phyloP scores from a whole-genome alignment of 2,329 filamentous ascomycete species.

The Colletotrichum coccodes region DNA sequence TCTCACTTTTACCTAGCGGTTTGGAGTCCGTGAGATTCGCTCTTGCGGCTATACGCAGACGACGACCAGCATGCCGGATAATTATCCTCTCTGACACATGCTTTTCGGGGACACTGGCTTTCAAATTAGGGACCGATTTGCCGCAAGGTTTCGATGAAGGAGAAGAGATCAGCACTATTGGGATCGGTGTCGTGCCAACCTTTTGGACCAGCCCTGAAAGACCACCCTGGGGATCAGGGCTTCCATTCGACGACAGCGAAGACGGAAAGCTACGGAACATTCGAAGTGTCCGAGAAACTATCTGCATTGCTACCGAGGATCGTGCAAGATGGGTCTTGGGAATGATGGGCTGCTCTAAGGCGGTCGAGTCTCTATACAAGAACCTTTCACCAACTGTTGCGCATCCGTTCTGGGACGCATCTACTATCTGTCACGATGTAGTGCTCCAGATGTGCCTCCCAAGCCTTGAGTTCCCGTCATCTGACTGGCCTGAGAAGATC shows the following conservation, averaged over 20 bases:
- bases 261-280: not conserved
- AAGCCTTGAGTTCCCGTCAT: constrained; percentile 49
- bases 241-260: not conserved
- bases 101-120: constrained; percentile 6
- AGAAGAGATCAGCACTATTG: not conserved
- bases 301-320: not conserved
- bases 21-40: constrained; percentile 13
- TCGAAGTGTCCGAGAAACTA: not conserved
- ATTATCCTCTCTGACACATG: constrained; percentile 17
- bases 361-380: not conserved
- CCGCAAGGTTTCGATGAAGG: not conserved
- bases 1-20: constrained; percentile 9
- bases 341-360: constrained; percentile 1
- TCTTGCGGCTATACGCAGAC: constrained; percentile 1
- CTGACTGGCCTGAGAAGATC: constrained; percentile 48
- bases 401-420: constrained; percentile 25
- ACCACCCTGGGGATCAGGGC: constrained; percentile 11
- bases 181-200: constrained; percentile 5
- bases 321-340: constrained; percentile 5
- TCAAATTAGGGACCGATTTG: constrained; percentile 1
- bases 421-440: constrained; percentile 40
- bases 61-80: not conserved
- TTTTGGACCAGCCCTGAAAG: constrained; percentile 20
- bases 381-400: not conserved
- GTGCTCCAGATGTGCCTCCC: constrained; percentile 45